phyloP scores from a whole-genome alignment of 1,139 yeast genomes.

The Saccharomyces hybrid region DNA sequence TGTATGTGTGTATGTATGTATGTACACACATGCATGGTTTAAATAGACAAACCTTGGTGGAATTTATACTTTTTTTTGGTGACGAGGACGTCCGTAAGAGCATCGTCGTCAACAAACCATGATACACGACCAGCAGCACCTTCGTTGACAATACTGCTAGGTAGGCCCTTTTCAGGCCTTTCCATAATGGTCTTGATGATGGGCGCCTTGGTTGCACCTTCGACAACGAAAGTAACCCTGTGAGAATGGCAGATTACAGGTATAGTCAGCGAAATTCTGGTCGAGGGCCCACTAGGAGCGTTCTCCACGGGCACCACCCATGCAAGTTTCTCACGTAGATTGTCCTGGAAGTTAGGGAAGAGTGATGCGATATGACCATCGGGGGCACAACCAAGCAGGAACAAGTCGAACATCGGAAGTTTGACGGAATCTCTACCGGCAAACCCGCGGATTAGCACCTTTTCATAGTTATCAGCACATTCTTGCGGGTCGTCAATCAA shows the following conservation, averaged over 20 bases:
- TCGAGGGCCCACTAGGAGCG: conserved; percentile 83
- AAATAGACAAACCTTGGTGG: conserved; percentile 5
- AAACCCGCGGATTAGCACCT: conserved; percentile 72
- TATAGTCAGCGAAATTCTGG: conserved; percentile 82
- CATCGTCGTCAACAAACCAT: conserved; percentile 96
- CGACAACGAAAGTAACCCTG: conserved; percentile 86
- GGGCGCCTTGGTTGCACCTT: conserved; percentile 92
- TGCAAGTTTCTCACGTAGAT: conserved; percentile 80
- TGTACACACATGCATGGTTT: background rate
- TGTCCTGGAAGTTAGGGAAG: conserved; percentile 82
- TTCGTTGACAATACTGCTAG: conserved; percentile 87
- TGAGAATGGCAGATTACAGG: conserved; percentile 94
- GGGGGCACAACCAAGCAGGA: conserved; percentile 95
- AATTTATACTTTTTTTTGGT: conserved; percentile 28
- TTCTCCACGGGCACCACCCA: conserved; percentile 93
- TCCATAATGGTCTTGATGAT: conserved; percentile 89
- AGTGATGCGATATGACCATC: conserved; percentile 95
- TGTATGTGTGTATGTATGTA: background rate
- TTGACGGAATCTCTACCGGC: conserved; percentile 93
- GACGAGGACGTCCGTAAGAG: conserved; percentile 53
- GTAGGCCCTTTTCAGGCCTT: conserved; percentile 91
- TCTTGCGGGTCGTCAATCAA: conserved; percentile 80
- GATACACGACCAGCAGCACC: conserved; percentile 92
- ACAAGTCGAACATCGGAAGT: conserved; percentile 83
- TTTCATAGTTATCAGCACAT: conserved; percentile 89